These are phyloP conservation scores for Chaetomiaceae sp. DNA, from an alignment of 2,329 filamentous ascomycete genomes.

Conservation along the genomic window DNA sequence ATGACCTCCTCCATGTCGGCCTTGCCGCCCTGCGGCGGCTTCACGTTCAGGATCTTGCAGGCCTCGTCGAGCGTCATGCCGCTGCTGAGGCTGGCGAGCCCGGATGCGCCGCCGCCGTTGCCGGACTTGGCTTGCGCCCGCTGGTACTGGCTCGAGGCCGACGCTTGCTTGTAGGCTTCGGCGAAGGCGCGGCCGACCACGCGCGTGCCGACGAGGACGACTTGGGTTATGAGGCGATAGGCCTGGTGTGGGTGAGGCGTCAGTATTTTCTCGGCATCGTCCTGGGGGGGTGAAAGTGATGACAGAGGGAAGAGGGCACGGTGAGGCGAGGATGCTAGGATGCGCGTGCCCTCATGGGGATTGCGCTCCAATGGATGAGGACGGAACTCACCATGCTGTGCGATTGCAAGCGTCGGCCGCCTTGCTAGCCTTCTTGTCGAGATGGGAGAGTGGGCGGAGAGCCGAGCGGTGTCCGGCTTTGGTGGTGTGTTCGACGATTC, in stretches of 20 bases:
- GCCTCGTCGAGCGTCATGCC: conserved; percentile 94
- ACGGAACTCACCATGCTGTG: conserved; percentile 24
- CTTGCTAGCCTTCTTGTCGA: conserved; percentile 13
- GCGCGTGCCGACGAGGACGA: conserved; percentile 83
- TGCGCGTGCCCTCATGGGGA: too few relatives aligned
- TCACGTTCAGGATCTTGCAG: conserved; percentile 94
- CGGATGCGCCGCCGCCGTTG: conserved; percentile 38
- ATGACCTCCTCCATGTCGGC: conserved; percentile 74
- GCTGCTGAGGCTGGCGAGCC: conserved; percentile 46
- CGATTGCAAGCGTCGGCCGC: conserved; percentile 11
- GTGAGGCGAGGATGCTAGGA: too few relatives aligned
- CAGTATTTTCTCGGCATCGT: neutral
- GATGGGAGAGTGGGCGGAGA: neutral
- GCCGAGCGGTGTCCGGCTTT: conserved; percentile 6
- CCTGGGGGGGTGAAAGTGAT: too few relatives aligned
- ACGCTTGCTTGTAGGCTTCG: conserved; percentile 93
- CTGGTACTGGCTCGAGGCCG: conserved; percentile 78
- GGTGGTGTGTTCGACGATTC: conserved; percentile 1
- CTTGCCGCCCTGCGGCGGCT: conserved; percentile 74
- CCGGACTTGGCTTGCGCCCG: conserved; percentile 63
- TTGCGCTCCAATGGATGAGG: neutral
- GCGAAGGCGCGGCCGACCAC: conserved; percentile 89
- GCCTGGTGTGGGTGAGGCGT: conserved; percentile 52
- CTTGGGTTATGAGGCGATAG: conserved; percentile 89
- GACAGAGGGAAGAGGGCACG: too few relatives aligned